phyloP scores from a whole-genome alignment of 129 eudicot genomes.

The Dittrichia graveolens region DNA sequence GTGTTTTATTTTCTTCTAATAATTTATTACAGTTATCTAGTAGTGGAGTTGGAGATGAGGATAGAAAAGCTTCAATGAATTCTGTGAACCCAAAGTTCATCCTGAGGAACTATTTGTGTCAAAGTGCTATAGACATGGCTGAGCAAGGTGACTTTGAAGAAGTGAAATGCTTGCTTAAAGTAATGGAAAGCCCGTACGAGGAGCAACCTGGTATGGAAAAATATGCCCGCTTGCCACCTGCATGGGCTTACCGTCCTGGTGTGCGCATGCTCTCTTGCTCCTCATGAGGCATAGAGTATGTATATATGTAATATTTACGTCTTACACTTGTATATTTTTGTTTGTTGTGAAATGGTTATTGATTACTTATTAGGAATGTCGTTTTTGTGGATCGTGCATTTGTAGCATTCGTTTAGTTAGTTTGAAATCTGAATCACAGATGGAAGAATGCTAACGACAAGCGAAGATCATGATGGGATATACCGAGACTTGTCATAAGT shows the following conservation, averaged over 20 bases:
- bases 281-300: conserved; percentile 46
- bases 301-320: conserved; percentile 18
- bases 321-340: conserved; percentile 1
- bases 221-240: conserved; percentile 95
- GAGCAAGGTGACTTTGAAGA: conserved; percentile 89
- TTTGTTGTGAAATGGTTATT: not conserved
- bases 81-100: conserved; percentile 88
- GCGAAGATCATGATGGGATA: too few relatives aligned
- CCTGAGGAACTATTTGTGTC: conserved; percentile 91
- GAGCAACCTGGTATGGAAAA: conserved; percentile 99
- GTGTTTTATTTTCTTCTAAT: conserved; percentile 1
- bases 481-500: too few relatives aligned
- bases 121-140: conserved; percentile 90
- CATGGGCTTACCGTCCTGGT: conserved; percentile 99
- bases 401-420: too few relatives aligned
- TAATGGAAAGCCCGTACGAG: conserved; percentile 79
- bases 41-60: conserved; percentile 64
- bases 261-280: conserved; percentile 99
- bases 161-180: conserved; percentile 76
- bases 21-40: conserved; percentile 52
- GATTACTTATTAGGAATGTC: not conserved
- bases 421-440: too few relatives aligned
- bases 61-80: conserved; percentile 78
- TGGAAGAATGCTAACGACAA: too few relatives aligned
- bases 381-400: not conserved